Conservation (phyloP, 768 basidiomycete genomes). For the Agaricus blazei region DNA sequence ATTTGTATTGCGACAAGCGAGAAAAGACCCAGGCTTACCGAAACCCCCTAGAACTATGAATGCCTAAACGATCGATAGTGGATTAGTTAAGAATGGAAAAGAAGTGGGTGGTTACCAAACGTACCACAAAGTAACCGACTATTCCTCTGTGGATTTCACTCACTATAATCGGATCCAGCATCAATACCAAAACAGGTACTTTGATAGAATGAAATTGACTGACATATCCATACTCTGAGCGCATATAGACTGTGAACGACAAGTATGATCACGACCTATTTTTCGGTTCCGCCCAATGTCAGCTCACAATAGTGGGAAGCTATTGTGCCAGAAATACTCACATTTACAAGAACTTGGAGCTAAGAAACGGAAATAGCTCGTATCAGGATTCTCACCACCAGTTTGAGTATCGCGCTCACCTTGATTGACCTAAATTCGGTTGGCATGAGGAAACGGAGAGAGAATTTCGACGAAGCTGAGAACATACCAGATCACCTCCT, state of each 20-base stretch:
- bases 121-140: constrained; percentile 21
- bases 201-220: constrained; percentile 17
- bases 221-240: constrained; percentile 42
- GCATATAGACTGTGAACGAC: constrained; percentile 45
- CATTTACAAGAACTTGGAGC: constrained; percentile 39
- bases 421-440: constrained; percentile 26
- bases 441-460: not conserved
- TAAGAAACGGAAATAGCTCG: constrained; percentile 12
- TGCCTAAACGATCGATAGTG: constrained; percentile 16
- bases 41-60: constrained; percentile 32
- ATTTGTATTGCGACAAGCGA: not conserved
- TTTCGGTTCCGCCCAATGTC: not conserved
- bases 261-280: constrained; percentile 35
- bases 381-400: not conserved
- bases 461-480: not conserved
- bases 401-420: constrained; percentile 14
- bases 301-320: not conserved
- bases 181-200: constrained; percentile 21
- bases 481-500: constrained; percentile 25
- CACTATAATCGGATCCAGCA: constrained; percentile 12
- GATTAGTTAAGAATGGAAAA: not conserved
- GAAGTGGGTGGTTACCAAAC: not conserved
- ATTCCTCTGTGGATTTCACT: constrained; percentile 21
- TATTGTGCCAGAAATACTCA: constrained; percentile 16
- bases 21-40: constrained; percentile 20